Evolutionary conservation across 2,329 filamentous ascomycete genomes (phyloP).

Genomic region (Colletotrichum sublineola): DNA sequence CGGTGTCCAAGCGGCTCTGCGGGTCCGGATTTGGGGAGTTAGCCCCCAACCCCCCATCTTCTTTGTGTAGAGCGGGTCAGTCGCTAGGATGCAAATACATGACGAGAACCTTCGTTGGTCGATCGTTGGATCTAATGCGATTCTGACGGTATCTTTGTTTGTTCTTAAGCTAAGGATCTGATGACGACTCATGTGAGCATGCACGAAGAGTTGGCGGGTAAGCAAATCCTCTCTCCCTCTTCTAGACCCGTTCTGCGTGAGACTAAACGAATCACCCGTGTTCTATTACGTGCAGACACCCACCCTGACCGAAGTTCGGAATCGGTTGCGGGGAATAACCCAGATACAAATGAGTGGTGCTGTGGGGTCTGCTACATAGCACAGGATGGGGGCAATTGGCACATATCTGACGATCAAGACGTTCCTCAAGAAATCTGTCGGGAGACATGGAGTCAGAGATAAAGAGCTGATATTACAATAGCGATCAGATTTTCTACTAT

Average conservation of each 20-base stretch:
- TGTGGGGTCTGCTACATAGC: conserved; percentile 19
- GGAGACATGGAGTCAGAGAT: too few species aligned
- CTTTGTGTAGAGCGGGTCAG: conserved; percentile 7
- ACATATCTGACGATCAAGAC: too few species aligned
- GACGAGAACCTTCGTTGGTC: background rate
- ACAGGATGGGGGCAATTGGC: conserved; percentile 8
- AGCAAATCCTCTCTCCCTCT: background rate
- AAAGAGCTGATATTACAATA: too few species aligned
- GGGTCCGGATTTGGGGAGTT: conserved; percentile 17
- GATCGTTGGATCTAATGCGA: conserved; percentile 12
- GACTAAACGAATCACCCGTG: conserved; percentile 25
- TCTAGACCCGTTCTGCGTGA: background rate
- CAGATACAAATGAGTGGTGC: background rate
- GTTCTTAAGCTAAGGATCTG: background rate
- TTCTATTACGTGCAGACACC: conserved; percentile 21
- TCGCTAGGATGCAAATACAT: background rate
- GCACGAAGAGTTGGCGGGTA: too few species aligned
- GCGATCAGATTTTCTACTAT: too few species aligned
- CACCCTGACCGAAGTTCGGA: conserved; percentile 18
- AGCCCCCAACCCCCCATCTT: conserved; percentile 27
- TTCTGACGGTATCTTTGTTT: background rate
- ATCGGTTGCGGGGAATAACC: background rate
- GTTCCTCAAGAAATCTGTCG: too few species aligned
- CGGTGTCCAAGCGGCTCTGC: conserved; percentile 31
- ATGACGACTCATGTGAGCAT: background rate